phyloP scores from a whole-genome alignment of 78 protist genomes.

The Monocercomonoides exilis region DNA sequence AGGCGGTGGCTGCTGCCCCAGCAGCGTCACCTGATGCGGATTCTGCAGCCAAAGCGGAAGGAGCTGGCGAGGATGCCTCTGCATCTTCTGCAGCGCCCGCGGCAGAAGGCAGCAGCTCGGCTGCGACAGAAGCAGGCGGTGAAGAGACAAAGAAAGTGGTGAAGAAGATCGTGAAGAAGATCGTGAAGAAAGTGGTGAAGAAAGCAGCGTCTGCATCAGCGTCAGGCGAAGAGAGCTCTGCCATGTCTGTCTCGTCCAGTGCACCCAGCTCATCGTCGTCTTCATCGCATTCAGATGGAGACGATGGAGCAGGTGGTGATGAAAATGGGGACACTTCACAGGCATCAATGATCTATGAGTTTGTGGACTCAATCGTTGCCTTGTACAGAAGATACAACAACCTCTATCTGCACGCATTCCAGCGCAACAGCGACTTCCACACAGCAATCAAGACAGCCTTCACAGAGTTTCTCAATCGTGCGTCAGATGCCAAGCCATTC shows the following conservation, averaged over 20 bases:
- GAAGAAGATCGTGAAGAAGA: neutral
- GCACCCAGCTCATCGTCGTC: too few species aligned
- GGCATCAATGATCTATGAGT: neutral
- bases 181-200: neutral
- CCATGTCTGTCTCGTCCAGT: too few species aligned
- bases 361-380: neutral
- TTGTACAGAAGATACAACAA: neutral
- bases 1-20: neutral
- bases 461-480: neutral
- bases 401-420: neutral
- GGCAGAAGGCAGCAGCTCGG: neutral
- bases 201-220: too few species aligned
- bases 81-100: neutral
- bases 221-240: too few species aligned
- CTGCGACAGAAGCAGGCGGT: neutral
- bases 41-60: neutral
- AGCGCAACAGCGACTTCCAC: neutral
- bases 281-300: too few species aligned
- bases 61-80: neutral
- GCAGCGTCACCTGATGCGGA: neutral
- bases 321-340: neutral
- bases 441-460: neutral
- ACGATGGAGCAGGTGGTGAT: too few species aligned
- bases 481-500: neutral
- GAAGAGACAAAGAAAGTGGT: neutral